phyloP scores from a whole-genome alignment of 805 yeast species.

The Grigorovia jiainica region DNA sequence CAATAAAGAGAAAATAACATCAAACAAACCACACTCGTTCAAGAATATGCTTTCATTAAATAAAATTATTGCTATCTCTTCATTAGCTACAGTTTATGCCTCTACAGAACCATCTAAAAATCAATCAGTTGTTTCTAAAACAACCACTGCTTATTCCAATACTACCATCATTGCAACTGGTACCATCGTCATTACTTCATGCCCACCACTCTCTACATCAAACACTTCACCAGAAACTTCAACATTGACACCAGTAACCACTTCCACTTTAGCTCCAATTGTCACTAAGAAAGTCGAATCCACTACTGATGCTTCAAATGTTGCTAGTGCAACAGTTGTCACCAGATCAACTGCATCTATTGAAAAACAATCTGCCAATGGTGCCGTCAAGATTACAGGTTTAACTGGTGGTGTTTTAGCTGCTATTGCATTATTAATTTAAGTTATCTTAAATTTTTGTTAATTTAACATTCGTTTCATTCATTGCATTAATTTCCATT shows the following conservation, averaged over 20 bases:
- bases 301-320: neutral
- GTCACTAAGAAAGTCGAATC: neutral
- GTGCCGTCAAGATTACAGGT: conserved; percentile 7
- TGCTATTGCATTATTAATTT: conserved; percentile 7
- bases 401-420: conserved; percentile 8
- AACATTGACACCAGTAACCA: neutral
- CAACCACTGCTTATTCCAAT: conserved; percentile 1
- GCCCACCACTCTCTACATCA: neutral
- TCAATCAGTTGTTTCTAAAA: neutral
- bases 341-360: conserved; percentile 1
- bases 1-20: no score
- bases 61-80: neutral
- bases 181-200: neutral
- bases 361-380: conserved; percentile 8
- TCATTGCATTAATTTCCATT: no score
- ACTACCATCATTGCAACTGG: neutral
- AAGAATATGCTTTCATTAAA: no score
- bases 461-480: no score
- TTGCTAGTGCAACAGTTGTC: conserved; percentile 1
- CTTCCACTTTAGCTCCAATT: neutral
- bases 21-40: no score
- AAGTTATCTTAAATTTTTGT: neutral
- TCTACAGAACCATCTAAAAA: neutral
- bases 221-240: neutral
- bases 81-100: neutral